These are phyloP conservation scores for Phytophthora uliginosa DNA, from an alignment of 352 stramenopile species.

Conservation along the genomic window DNA sequence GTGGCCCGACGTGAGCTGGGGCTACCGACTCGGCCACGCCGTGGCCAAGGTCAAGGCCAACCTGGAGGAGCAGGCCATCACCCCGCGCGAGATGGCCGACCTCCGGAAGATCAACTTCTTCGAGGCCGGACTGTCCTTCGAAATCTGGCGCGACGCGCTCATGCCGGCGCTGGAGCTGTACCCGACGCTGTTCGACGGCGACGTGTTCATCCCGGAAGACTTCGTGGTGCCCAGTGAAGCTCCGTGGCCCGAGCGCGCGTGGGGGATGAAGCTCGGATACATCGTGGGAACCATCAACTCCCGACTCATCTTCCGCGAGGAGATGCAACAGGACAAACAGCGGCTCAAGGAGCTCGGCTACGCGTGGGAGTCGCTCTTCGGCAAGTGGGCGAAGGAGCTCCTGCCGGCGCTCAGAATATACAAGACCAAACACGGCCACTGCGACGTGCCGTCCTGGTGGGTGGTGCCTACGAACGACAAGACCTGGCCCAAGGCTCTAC, in stretches of 20 bases:
- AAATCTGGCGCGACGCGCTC: slow-evolving; percentile 46
- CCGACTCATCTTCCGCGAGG: slow-evolving; percentile 52
- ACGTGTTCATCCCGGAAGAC: slow-evolving; percentile 48
- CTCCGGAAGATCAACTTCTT: slow-evolving; percentile 62
- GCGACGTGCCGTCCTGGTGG: slow-evolving; percentile 87
- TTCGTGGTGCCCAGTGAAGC: slow-evolving; percentile 69
- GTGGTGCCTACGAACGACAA: slow-evolving; percentile 51
- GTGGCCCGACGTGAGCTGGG: slow-evolving; percentile 88
- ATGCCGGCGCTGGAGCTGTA: slow-evolving; percentile 59
- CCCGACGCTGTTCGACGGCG: slow-evolving; percentile 17
- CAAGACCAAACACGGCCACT: slow-evolving; percentile 87
- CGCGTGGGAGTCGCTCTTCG: slow-evolving; percentile 66
- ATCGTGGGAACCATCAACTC: slow-evolving; percentile 58
- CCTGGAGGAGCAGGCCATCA: slow-evolving; percentile 45
- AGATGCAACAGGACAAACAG: slow-evolving; percentile 49
- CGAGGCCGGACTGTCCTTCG: slow-evolving; percentile 31
- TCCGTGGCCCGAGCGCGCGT: slow-evolving; percentile 55
- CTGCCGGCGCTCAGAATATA: slow-evolving; percentile 82
- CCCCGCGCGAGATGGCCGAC: slow-evolving; percentile 33
- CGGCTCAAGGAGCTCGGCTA: slow-evolving; percentile 64
- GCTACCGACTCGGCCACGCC: slow-evolving; percentile 72
- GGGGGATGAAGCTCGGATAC: slow-evolving; percentile 62
- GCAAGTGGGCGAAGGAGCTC: slow-evolving; percentile 63
- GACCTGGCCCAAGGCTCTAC: slow-evolving; percentile 78
- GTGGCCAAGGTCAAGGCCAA: slow-evolving; percentile 60